These are phyloP conservation scores for Solanum commersonii DNA, from an alignment of 257 asterid species.

Conservation along the genomic window DNA sequence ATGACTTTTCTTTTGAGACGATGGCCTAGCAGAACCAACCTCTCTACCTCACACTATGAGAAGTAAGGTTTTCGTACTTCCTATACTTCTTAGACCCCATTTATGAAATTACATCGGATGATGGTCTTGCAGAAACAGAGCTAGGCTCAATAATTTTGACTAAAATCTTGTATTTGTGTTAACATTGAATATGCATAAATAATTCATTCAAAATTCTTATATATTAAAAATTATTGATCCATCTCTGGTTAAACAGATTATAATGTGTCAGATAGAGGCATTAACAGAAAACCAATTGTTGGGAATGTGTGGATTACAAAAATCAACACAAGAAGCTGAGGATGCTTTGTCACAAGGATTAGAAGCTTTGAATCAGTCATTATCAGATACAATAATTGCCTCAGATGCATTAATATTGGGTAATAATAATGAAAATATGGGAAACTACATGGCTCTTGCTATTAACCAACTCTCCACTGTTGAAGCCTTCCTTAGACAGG, in stretches of 20 bases:
- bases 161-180: not conserved
- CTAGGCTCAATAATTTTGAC: not conserved
- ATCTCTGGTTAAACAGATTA: slow-evolving; percentile 17
- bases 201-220: not conserved
- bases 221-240: not conserved
- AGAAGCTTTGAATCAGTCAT: slow-evolving; percentile 44
- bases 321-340: slow-evolving; percentile 67
- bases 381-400: slow-evolving; percentile 50
- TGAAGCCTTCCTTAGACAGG: slow-evolving; percentile 80
- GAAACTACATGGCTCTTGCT: slow-evolving; percentile 65
- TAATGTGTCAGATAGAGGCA: slow-evolving; percentile 55
- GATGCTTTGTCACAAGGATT: slow-evolving; percentile 68
- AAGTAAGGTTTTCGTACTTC: not conserved
- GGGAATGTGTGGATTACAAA: slow-evolving; percentile 63
- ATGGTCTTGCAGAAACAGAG: not conserved
- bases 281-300: slow-evolving; percentile 55
- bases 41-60: not conserved
- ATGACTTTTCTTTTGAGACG: not conserved
- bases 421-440: slow-evolving; percentile 21
- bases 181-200: not conserved
- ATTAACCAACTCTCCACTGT: slow-evolving; percentile 69
- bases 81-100: too few relatives aligned
- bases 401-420: slow-evolving; percentile 32
- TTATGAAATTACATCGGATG: not conserved
- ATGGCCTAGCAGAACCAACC: not conserved